phyloP scores from a whole-genome alignment of 2,329 filamentous ascomycete species.

The Ophiocordyceps camponoti-floridani region DNA sequence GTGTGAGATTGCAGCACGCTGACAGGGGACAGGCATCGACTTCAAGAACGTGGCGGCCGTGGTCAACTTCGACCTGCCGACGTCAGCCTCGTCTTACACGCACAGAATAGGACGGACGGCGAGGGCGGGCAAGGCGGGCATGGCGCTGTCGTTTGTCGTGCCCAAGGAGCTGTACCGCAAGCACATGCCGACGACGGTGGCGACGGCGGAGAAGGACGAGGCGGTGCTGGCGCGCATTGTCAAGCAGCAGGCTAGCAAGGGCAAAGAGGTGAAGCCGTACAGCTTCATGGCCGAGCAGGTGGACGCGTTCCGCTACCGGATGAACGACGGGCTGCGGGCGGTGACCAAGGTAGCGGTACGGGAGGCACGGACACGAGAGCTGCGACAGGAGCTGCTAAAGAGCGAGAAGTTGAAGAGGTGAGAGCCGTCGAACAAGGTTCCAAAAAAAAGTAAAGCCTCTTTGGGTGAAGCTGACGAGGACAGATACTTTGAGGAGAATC shows the following conservation, averaged over 20 bases:
- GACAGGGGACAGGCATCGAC: constrained; percentile 41
- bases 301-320: constrained; percentile 85
- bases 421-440: neutral
- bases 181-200: constrained; percentile 69
- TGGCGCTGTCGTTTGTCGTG: constrained; percentile 89
- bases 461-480: neutral
- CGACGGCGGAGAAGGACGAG: constrained; percentile 67
- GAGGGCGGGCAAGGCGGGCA: constrained; percentile 76
- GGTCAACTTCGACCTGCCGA: constrained; percentile 91
- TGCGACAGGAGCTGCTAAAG: constrained; percentile 78
- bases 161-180: constrained; percentile 69
- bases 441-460: too few relatives aligned
- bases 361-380: constrained; percentile 74
- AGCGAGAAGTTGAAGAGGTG: constrained; percentile 76
- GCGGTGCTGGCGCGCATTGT: constrained; percentile 64
- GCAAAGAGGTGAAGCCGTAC: constrained; percentile 74
- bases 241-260: constrained; percentile 59
- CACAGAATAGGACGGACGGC: constrained; percentile 91
- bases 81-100: constrained; percentile 80
- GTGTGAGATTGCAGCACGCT: neutral
- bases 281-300: constrained; percentile 89
- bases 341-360: constrained; percentile 82
- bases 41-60: constrained; percentile 91
- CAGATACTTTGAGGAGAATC: constrained; percentile 89
- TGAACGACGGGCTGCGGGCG: constrained; percentile 78